These are phyloP conservation scores for Pseudogymnoascus sp. DNA, from an alignment of 2,329 filamentous ascomycete species.

Conservation along the genomic window DNA sequence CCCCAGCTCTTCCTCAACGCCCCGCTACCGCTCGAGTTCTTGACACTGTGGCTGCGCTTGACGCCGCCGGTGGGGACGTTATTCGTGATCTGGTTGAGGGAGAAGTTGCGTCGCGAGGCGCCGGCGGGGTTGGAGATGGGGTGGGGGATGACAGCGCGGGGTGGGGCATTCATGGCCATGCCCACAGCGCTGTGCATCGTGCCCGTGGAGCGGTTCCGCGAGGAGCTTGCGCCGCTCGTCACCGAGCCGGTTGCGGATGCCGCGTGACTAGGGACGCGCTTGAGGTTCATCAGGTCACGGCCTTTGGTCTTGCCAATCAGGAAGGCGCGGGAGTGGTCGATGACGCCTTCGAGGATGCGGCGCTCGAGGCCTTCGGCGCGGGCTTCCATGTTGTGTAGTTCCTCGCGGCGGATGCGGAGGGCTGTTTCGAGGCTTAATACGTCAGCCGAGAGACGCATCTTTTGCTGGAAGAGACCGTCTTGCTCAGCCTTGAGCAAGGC, in stretches of 20 bases:
- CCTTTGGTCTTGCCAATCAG: constrained; percentile 59
- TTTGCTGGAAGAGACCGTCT: constrained; percentile 68
- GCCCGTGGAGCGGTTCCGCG: constrained; percentile 15
- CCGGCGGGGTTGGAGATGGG: constrained; percentile 38
- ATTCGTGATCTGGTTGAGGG: constrained; percentile 79
- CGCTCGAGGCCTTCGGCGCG: constrained; percentile 85
- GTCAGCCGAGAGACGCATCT: constrained; percentile 71
- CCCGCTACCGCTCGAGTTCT: constrained; percentile 44
- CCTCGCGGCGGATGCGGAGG: constrained; percentile 77
- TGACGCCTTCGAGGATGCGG: constrained; percentile 87
- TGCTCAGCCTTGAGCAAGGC: constrained; percentile 46
- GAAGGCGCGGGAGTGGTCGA: constrained; percentile 90
- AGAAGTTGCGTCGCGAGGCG: constrained; percentile 71
- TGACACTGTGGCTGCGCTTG: constrained; percentile 71
- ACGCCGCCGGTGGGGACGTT: constrained; percentile 56
- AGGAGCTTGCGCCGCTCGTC: constrained; percentile 35
- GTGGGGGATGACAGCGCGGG: constrained; percentile 19
- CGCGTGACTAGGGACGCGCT: constrained; percentile 39
- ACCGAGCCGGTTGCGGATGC: constrained; percentile 32
- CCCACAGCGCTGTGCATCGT: constrained; percentile 38
- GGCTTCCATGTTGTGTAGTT: constrained; percentile 81
- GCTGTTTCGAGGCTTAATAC: constrained; percentile 88
- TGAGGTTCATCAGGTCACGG: constrained; percentile 42
- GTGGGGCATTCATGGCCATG: constrained; percentile 43
- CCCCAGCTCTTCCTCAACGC: constrained; percentile 64